Evolutionary conservation across 306 rosid species (phyloP), one percentile per base, ranked within the genome.

Genomic region (Gleditsia sinensis): DNA sequence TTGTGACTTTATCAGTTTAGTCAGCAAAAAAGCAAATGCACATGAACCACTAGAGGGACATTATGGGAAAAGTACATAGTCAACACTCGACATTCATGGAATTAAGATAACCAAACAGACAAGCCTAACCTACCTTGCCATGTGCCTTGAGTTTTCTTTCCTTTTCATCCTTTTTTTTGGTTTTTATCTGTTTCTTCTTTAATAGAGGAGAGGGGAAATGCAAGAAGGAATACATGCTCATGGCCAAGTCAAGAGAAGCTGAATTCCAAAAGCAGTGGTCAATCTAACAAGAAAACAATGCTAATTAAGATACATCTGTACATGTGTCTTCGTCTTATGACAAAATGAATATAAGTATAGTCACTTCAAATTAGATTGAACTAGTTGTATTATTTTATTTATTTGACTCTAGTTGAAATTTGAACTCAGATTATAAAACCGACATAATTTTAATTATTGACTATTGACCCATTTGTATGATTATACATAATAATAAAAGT

Each of bases 81-180:
- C 69, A 68, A 48, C 57, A 68, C 69, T 71, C 75, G 60, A 77
- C 65, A 36, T 75, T 72, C 79, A 79, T 23, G 75, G 25, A 69
- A 69, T 56, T 61, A 75, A 57, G 78, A 62, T 63, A 65, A 81
- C 57, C 60, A 53, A 61, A 71, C 58, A 21, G 64, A 61, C 61
- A 71, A 69, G 23, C 42, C 72, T 6, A 40, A 55, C 64, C 72
- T 28, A 21, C 42, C 30, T 37, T 40, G 30, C 73, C 51, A 77
- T 69, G 76, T 60, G 76, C 76, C 49, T 19, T 34, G 20, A 60
- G 64, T 17, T 58, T n/a, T 46, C 67, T 36, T 9, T 61, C 67
- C 12, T 17, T 61, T 61, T 36, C 48, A 61, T 11, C 66, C 1
- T 33, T 21, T n/a, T 33, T 12, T 6, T 33, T 4, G 7, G 14